phyloP scores from a whole-genome alignment of 2,329 filamentous ascomycete species.

The Drechslerella dactyloides region DNA sequence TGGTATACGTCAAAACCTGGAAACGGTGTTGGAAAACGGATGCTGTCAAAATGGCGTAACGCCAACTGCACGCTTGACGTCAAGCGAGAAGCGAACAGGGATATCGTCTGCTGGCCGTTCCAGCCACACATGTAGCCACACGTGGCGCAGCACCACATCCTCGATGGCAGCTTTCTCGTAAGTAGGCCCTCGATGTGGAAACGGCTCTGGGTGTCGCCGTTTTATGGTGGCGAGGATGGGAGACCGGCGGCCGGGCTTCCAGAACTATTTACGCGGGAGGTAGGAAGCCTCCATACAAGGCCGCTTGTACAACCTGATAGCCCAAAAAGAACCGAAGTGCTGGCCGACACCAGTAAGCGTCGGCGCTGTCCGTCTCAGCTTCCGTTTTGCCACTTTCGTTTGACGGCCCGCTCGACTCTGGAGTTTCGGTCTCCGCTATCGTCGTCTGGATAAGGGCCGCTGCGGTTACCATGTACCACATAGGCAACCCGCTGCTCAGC shows the following conservation, averaged over 20 bases:
- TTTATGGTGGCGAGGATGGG: neutral
- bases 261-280: constrained; percentile 76
- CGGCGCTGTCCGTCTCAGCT: neutral
- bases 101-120: neutral
- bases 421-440: neutral
- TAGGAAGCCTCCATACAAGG: constrained; percentile 85
- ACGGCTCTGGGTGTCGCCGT: neutral
- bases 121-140: constrained; percentile 33
- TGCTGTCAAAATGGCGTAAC: constrained; percentile 51
- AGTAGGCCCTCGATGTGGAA: constrained; percentile 8
- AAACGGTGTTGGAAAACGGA: constrained; percentile 13
- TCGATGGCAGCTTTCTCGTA: constrained; percentile 21
- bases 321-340: constrained; percentile 74
- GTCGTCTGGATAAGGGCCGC: constrained; percentile 31
- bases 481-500: constrained; percentile 82
- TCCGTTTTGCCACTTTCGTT: constrained; percentile 44
- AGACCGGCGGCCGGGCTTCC: constrained; percentile 16
- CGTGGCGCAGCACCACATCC: constrained; percentile 22
- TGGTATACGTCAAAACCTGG: constrained; percentile 29
- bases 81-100: constrained; percentile 26
- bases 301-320: constrained; percentile 82
- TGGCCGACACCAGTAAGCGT: constrained; percentile 54
- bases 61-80: constrained; percentile 39
- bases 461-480: constrained; percentile 80
- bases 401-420: constrained; percentile 48